Conservation (phyloP, 192 early-diverging fungal genomes). For the Mortierella antarctica region DNA sequence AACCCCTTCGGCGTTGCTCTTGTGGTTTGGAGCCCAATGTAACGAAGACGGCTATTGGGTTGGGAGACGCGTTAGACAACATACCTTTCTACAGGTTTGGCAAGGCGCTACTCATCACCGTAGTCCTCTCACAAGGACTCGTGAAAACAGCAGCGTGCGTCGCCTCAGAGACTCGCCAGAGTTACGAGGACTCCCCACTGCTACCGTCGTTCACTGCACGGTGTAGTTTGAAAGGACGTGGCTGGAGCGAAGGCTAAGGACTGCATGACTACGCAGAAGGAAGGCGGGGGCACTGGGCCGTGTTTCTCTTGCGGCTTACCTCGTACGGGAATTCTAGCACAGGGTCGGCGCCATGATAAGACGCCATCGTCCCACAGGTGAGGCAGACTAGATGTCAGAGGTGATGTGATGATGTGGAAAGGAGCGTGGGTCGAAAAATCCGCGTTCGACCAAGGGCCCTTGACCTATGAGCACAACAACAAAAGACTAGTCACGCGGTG, state of each 20-base stretch:
- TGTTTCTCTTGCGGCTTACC: slow-evolving; percentile 11
- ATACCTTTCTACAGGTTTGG: neutral
- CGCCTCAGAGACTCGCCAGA: neutral
- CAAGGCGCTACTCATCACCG: neutral
- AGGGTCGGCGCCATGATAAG: slow-evolving; percentile 15
- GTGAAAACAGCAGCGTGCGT: neutral
- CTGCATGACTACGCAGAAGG: too few species aligned
- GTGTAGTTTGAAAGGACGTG: neutral
- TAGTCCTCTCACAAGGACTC: neutral
- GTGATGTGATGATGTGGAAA: neutral
- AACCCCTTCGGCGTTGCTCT: slow-evolving; percentile 59
- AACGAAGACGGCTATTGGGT: neutral
- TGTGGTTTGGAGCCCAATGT: slow-evolving; percentile 41
- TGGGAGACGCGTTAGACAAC: neutral
- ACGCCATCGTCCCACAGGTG: neutral
- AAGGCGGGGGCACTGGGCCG: neutral
- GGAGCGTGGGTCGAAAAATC: too few species aligned
- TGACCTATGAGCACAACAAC: too few species aligned
- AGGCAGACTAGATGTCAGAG: neutral
- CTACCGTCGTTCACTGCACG: neutral
- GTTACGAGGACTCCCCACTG: neutral
- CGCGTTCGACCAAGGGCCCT: too few species aligned
- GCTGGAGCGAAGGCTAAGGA: neutral
- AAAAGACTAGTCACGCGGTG: too few species aligned
- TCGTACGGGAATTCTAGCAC: slow-evolving; percentile 40